Base-by-base conservation (phyloP, 2,329 filamentous ascomycete genomes). In the Cladosporium sp. region DNA sequence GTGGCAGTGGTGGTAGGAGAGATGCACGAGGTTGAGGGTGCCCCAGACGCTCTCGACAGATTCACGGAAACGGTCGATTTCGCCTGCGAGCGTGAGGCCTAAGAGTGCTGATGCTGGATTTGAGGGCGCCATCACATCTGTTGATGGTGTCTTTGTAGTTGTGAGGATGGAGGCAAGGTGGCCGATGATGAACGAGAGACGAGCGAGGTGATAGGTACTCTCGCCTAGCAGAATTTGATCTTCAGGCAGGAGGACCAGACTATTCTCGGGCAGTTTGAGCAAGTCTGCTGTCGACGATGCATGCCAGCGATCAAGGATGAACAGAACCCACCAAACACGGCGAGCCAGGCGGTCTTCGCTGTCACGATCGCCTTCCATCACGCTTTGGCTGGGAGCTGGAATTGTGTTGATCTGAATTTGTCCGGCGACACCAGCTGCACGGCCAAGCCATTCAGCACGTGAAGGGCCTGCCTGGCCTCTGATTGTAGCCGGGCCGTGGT, bases 241-340 rank as follows among this genome's bases (percentile, higher is more conserved):
- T 56, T 87, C 86, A 0, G 84, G 83, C 6, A 85, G 79, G 26
- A 89, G 78, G 16, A 89, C 83, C 7, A 88, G 83, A 61, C 82
- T 86, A 67, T 85, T 83, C 69, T 90, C 85, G 1, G 85, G 86
- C 65, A 92, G 86, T 65, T 88, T 81, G 14, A 86, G 71, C 3
- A 88, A 86, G 67, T 84, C 86, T 14, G 85, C 86, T 5, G 85
- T 89, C 25, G 86, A 88, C n/a, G 87, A 84, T 4, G 90, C 88
- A 73, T 91, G 87, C 88, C 89, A 92, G 18, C 89, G 85, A 72
- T 92, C 90, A 68, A 92, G 84, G 68, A 90, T 83, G 54, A 91
- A 84, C 36, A 92, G 79, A 16, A 87, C 86, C 87, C 88, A 91
- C 90, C 90, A 92, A 21, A 89, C 84, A 51, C 88, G 84, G 59